Conservation (phyloP, 441 rosid species). For the Euphorbia neoarborescens region DNA sequence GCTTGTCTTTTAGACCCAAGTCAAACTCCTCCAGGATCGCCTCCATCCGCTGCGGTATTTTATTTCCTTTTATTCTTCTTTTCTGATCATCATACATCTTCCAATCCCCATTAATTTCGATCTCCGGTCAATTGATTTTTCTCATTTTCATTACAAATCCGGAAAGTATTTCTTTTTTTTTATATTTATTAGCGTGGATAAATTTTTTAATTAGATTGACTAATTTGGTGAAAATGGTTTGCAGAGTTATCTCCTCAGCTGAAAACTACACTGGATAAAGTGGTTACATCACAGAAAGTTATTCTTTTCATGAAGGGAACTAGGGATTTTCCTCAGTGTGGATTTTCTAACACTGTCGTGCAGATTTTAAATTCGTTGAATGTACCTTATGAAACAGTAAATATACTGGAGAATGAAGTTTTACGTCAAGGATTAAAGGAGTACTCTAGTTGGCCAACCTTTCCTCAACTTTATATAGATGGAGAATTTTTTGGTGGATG, state of each 20-base stretch:
- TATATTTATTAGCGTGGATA: neutral
- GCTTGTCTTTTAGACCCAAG: conserved; percentile 8
- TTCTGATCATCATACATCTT: neutral
- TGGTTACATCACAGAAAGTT: conserved; percentile 65
- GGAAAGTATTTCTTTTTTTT: neutral
- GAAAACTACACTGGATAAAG: conserved; percentile 57
- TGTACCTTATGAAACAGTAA: conserved; percentile 64
- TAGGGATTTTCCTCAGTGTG: conserved; percentile 84
- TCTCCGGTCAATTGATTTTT: neutral
- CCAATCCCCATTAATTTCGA: no score
- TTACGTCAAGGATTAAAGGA: conserved; percentile 81
- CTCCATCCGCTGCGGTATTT: conserved; percentile 23
- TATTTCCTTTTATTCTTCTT: neutral
- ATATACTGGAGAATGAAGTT: conserved; percentile 71
- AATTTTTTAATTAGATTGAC: neutral
- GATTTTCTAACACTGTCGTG: conserved; percentile 85
- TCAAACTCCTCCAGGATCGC: conserved; percentile 11
- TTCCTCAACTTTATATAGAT: conserved; percentile 81
- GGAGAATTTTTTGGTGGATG: conserved; percentile 94
- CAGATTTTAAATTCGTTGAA: conserved; percentile 63
- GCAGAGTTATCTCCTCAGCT: conserved; percentile 59
- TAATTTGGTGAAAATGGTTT: conserved; percentile 10
- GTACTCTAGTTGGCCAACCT: conserved; percentile 89
- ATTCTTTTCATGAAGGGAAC: conserved; percentile 85
- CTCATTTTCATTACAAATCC: neutral